Evolutionary conservation across 495 filamentous ascomycete species (phyloP).

Genomic region (Lepidopterella palustris): DNA sequence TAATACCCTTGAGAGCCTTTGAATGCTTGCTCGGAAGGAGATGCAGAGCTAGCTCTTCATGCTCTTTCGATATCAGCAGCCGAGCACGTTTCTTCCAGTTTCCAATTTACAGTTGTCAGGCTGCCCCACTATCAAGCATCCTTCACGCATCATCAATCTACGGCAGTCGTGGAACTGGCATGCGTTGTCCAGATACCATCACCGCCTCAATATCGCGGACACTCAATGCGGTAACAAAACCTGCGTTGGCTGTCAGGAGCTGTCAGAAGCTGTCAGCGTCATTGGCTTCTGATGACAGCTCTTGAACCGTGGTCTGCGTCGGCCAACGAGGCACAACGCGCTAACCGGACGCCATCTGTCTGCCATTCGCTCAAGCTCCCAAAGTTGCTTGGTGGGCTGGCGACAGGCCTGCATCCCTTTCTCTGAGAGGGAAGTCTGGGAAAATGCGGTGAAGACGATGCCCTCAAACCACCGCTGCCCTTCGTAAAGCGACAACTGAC

Average conservation of each 20-base stretch:
- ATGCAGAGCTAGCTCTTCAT: background rate
- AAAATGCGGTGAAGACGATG: background rate
- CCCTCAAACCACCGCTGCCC: background rate
- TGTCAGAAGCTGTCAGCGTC: too few relatives aligned
- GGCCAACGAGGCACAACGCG: too few relatives aligned
- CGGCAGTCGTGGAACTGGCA: constrained; percentile 4
- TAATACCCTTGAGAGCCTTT: background rate
- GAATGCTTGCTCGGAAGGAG: background rate
- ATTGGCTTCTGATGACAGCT: too few relatives aligned
- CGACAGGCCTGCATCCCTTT: background rate
- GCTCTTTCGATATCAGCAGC: background rate
- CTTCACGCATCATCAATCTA: background rate
- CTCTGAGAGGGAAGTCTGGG: background rate
- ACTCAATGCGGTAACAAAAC: too few relatives aligned
- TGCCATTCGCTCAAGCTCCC: background rate
- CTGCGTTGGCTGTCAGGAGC: too few relatives aligned
- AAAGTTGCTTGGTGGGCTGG: background rate
- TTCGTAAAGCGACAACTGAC: too few relatives aligned
- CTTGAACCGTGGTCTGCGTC: too few relatives aligned
- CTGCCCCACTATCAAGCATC: background rate
- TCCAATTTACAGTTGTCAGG: background rate
- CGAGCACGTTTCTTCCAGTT: background rate
- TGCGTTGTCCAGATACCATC: constrained; percentile 11
- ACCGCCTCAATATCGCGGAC: too few relatives aligned
- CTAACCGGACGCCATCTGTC: background rate